Evolutionary conservation across 1,284 basidiomycete species (phyloP).

Genomic region (Melampsora abietis-canadensis): DNA sequence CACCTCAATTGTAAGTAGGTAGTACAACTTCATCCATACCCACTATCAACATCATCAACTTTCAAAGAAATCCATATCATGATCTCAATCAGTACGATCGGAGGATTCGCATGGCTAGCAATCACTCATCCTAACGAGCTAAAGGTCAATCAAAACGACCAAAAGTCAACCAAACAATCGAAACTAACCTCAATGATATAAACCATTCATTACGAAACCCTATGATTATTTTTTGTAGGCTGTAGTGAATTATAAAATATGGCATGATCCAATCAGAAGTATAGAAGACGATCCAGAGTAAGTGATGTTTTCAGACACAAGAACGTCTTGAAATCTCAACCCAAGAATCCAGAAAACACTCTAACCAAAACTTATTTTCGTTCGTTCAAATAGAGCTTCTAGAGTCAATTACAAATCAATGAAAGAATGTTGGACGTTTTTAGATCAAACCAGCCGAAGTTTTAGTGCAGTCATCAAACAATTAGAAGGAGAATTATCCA

Average conservation of each 20-base stretch:
- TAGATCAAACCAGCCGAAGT: constrained; percentile 83
- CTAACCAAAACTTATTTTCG: neutral
- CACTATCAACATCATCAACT: no score
- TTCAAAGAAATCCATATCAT: no score
- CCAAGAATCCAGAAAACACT: neutral
- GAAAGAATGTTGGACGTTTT: constrained; percentile 83
- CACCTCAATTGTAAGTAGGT: no score
- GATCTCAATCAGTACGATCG: neutral
- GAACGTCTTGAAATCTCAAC: neutral
- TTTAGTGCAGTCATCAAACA: constrained; percentile 95
- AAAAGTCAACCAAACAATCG: no score
- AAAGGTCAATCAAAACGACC: constrained; percentile 13
- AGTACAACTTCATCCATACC: no score
- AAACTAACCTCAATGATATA: neutral
- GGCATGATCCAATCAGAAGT: constrained; percentile 25
- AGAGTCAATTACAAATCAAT: constrained; percentile 59
- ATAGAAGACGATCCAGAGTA: constrained; percentile 36
- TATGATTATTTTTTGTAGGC: constrained; percentile 11
- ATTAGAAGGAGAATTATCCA: constrained; percentile 86
- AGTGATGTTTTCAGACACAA: neutral
- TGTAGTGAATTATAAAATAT: constrained; percentile 30
- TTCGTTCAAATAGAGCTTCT: constrained; percentile 33
- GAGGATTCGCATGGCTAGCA: constrained; percentile 1
- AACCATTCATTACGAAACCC: neutral
- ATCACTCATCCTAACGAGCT: constrained; percentile 33